Conservation (phyloP, 2,329 filamentous ascomycete species). For the Phaeosphaeriaceae sp. region DNA sequence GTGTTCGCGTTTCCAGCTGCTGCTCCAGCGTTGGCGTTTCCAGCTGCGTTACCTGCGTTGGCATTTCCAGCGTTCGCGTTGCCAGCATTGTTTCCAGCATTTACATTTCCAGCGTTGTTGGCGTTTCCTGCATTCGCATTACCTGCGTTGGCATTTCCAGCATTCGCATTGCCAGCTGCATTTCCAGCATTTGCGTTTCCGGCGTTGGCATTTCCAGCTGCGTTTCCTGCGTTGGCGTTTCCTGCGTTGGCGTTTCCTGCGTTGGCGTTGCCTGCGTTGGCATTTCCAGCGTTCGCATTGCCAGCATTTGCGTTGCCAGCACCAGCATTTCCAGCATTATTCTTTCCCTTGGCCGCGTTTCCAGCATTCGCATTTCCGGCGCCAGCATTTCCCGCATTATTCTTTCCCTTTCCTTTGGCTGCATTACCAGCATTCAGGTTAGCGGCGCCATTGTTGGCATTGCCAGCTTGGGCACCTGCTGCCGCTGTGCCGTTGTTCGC, state of each 20-base stretch:
- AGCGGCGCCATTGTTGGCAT: not conserved
- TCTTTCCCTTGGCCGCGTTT: slow-evolving; percentile 2
- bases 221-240: no score
- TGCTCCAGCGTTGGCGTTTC: not conserved
- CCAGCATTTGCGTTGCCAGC: not conserved
- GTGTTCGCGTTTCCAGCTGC: slow-evolving; percentile 2
- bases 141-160: slow-evolving; percentile 5
- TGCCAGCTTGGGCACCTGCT: not conserved
- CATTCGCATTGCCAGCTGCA: not conserved
- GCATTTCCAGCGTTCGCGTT: not conserved
- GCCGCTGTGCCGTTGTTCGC: not conserved
- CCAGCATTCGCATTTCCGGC: not conserved
- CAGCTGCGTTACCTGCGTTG: slow-evolving; percentile 2
- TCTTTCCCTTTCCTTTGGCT: slow-evolving; percentile 3
- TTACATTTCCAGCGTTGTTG: not conserved
- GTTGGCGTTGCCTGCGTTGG: slow-evolving; percentile 5
- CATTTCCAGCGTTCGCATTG: slow-evolving; percentile 3
- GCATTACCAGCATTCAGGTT: not conserved
- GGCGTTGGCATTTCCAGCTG: not conserved
- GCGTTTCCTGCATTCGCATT: slow-evolving; percentile 5
- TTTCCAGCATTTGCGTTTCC: not conserved
- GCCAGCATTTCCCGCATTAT: not conserved
- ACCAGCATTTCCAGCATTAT: not conserved
- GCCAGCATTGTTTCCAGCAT: not conserved
- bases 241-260: no score